Evolutionary conservation across 2,329 filamentous ascomycete species (phyloP).

Genomic region (Fusarium sp.): DNA sequence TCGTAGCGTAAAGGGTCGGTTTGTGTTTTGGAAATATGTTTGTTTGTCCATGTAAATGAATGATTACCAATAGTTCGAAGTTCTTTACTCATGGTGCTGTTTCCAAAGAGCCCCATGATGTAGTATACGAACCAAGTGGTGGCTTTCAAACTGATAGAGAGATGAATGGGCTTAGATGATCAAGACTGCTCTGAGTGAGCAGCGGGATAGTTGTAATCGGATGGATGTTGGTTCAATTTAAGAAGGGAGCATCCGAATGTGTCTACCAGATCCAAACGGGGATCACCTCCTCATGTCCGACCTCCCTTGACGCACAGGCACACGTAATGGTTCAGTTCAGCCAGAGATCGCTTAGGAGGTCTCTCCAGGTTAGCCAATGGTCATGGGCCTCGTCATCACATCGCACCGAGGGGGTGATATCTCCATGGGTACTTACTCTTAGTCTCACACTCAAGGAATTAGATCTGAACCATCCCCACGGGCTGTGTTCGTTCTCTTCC

Average conservation of each 20-base stretch:
- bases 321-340: neutral
- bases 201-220: neutral
- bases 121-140: fast-evolving
- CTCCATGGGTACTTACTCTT: neutral
- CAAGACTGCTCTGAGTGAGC: neutral
- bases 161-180: neutral
- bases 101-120: neutral
- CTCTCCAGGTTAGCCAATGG: neutral
- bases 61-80: slow-evolving; percentile 26
- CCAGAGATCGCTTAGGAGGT: neutral
- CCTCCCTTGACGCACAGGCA: neutral
- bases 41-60: slow-evolving; percentile 19
- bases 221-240: neutral
- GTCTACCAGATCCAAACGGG: neutral
- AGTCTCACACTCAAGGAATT: slow-evolving; percentile 1
- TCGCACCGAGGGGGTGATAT: neutral
- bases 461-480: slow-evolving; percentile 6
- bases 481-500: slow-evolving; percentile 10
- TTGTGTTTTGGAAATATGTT: slow-evolving; percentile 25
- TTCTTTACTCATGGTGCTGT: neutral
- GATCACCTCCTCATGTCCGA: fast-evolving
- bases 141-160: neutral
- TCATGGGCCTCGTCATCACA: too few species aligned
- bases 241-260: neutral
- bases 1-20: slow-evolving; percentile 28